Conservation (phyloP, 176 grass and related monocot species). For the Musa schizocarpa region DNA sequence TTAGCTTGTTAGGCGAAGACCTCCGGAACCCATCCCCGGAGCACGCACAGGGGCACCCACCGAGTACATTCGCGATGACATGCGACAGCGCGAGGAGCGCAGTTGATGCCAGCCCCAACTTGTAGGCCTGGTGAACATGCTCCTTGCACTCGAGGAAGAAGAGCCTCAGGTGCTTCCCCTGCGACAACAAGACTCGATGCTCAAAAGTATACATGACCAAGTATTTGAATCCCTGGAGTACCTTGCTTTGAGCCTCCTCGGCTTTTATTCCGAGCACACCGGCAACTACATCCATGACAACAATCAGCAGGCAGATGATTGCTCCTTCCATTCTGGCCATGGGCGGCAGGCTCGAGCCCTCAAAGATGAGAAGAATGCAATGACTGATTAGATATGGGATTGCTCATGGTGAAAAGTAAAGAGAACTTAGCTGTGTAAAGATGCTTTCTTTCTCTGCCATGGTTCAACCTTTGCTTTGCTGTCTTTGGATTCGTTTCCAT, state of each 20-base stretch:
- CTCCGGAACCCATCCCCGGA: conserved; percentile 26
- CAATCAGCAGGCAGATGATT: conserved; percentile 58
- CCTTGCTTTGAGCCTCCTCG: conserved; percentile 69
- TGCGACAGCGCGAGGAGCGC: conserved; percentile 56
- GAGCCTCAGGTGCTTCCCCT: conserved; percentile 29
- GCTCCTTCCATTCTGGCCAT: conserved; percentile 61
- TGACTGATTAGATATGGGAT: not conserved
- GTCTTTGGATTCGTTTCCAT: conserved; percentile 29
- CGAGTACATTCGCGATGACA: conserved; percentile 52
- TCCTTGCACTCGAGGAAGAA: conserved; percentile 70
- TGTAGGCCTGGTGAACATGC: conserved; percentile 65
- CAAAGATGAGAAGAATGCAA: not conserved
- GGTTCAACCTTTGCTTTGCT: not conserved
- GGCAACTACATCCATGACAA: conserved; percentile 55
- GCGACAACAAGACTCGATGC: not conserved
- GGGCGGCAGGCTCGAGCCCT: not conserved
- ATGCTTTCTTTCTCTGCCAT: conserved; percentile 40
- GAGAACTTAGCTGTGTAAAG: conserved; percentile 9
- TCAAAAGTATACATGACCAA: not conserved
- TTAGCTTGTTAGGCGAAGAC: conserved; percentile 38
- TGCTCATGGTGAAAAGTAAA: conserved; percentile 10
- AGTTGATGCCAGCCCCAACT: conserved; percentile 64
- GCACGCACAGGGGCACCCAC: conserved; percentile 60
- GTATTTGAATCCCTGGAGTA: not conserved
- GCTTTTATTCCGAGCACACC: conserved; percentile 70